Conservation (phyloP, 371 early-diverging fungal species). For the Nematocida major region DNA sequence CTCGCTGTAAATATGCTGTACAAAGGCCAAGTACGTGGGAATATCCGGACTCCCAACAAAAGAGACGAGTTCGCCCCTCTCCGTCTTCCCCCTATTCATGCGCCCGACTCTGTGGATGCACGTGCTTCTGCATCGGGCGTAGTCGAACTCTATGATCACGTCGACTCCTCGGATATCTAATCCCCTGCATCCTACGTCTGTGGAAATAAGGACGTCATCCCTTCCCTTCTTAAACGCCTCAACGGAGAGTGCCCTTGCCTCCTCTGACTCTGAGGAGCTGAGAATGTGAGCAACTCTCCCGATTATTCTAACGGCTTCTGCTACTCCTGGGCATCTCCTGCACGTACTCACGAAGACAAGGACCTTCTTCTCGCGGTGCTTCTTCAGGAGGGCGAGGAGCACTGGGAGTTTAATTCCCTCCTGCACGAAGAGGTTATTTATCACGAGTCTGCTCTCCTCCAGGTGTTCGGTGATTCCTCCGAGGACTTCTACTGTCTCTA, state of each 20-base stretch:
- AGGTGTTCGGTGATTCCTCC: conserved; percentile 46
- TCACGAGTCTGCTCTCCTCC: conserved; percentile 11
- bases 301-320: not conserved
- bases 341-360: conserved; percentile 96
- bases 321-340: conserved; percentile 77
- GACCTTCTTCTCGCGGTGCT: conserved; percentile 89
- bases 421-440: conserved; percentile 33
- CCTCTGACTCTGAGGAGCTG: conserved; percentile 52
- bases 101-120: conserved; percentile 96
- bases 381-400: conserved; percentile 86
- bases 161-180: conserved; percentile 91
- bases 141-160: conserved; percentile 90
- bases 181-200: conserved; percentile 97
- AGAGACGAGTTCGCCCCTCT: conserved; percentile 79
- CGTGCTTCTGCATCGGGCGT: conserved; percentile 79
- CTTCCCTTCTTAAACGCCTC: conserved; percentile 65
- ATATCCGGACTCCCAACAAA: conserved; percentile 32
- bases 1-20: conserved; percentile 45
- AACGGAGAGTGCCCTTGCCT: conserved; percentile 53
- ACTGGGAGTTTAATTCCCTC: conserved; percentile 74
- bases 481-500: conserved; percentile 20
- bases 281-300: conserved; percentile 1
- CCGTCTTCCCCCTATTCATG: conserved; percentile 82
- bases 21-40: conserved; percentile 38
- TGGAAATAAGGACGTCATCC: conserved; percentile 80